Base-by-base conservation (phyloP, 1,284 basidiomycete genomes). In the Rhodotorula sp. region DNA sequence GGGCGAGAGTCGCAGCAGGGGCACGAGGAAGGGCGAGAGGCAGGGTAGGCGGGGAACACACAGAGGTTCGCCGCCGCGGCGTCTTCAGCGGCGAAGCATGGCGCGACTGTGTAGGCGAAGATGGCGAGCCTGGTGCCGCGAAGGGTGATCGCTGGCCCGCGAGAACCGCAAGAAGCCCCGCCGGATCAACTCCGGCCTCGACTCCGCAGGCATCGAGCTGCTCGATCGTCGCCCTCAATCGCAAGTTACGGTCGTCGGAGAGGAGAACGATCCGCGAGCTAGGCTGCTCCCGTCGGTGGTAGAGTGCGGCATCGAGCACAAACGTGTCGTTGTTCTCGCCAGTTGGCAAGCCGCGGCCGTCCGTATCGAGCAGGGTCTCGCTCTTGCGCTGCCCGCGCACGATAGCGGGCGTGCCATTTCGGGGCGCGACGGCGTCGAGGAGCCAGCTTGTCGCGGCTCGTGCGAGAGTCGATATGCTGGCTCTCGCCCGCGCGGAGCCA, bases 251-350 rank as follows among this genome's bases (percentile, higher is more conserved):
- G 64, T 76, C 74, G 41, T 76, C 70, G 16, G 72, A 63, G 5
- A 76, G 44, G 34, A 76, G 62, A 2, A 69, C 67, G 55, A 65
- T 66, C 12, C 68, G 64, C n/a, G 8, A 34, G 10, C 27, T 12
- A 4, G 23, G 16, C 16, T 3, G 19, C 19, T 53, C 49, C 41
- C 48, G 14, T 23, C 41, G 48, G 14, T 68, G 63, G 61, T 59
- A 76, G 23, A 67, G 44, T 1, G 72, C 72, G 10, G 70, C 72
- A 42, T 76, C 74, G 54, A 76, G 68, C 7, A 76, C 72, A 7
- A 72, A 48, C 14, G 62, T 60, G 52, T 76, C 74, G 64, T 76
- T 76, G 54, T 68, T 61, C 62, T 63, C 62, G 62, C 53, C 62
- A 2, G n/a, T 14, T 2, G 44, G 53, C 21, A 27, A 14, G 0